These are phyloP conservation scores for Podaxis pistillaris DNA, from an alignment of 768 basidiomycete genomes.

Conservation along the genomic window DNA sequence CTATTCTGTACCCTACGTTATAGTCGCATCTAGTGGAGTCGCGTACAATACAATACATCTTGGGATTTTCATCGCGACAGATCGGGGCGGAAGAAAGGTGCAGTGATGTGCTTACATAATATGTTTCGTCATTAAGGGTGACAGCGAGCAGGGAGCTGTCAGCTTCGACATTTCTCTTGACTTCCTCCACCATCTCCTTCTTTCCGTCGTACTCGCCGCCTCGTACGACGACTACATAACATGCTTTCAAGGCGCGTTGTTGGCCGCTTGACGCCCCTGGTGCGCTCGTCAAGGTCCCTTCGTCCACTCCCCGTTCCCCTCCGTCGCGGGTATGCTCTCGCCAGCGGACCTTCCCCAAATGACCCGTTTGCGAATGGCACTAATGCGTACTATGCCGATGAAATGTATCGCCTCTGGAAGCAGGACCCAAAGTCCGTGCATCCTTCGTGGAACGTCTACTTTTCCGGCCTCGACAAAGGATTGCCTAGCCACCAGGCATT, in stretches of 20 bases:
- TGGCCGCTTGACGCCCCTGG: conserved; percentile 6
- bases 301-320: not conserved
- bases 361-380: conserved; percentile 92
- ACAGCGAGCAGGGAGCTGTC: not conserved
- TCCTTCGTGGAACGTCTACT: conserved; percentile 92
- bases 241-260: conserved; percentile 14
- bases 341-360: conserved; percentile 59
- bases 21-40: not conserved
- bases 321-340: conserved; percentile 11
- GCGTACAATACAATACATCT: not conserved
- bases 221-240: not conserved
- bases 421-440: conserved; percentile 92
- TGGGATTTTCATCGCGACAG: not conserved
- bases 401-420: conserved; percentile 94
- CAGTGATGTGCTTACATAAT: not conserved
- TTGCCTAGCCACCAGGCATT: conserved; percentile 78
- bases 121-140: conserved; percentile 1
- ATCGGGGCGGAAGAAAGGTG: not conserved
- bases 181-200: not conserved
- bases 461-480: conserved; percentile 89
- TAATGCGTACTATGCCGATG: conserved; percentile 93
- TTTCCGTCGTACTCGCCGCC: not conserved
- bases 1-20: conserved; percentile 4
- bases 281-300: not conserved
- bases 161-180: not conserved